Evolutionary conservation across 108 stramenopile genomes (phyloP).

Genomic region (Aurantiochytrium sp.): DNA sequence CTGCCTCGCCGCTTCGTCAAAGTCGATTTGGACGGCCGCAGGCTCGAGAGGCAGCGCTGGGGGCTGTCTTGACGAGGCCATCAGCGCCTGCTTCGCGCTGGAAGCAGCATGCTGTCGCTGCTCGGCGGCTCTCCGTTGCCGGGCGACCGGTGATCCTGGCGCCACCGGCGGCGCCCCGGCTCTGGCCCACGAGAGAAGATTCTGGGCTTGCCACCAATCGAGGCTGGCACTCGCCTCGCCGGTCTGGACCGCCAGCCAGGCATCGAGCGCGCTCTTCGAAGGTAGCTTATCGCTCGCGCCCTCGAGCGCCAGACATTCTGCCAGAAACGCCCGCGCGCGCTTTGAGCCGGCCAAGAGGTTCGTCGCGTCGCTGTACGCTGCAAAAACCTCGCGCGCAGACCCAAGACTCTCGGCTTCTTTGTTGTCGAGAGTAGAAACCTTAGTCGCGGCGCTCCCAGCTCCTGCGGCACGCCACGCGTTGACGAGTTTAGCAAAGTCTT

Average conservation of each 20-base stretch:
- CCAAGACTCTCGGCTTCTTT: not conserved
- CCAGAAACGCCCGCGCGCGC: not conserved
- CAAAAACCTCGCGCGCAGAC: not conserved
- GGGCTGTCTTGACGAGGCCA: no score
- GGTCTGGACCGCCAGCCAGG: not conserved
- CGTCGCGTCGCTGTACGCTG: not conserved
- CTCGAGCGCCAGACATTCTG: not conserved
- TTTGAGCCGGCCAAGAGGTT: not conserved
- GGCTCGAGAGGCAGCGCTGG: no score
- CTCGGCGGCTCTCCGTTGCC: no score
- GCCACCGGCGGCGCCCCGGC: not conserved
- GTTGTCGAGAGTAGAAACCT: not conserved
- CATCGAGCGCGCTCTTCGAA: not conserved
- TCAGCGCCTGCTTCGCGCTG: no score
- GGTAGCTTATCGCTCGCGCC: not conserved
- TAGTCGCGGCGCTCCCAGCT: no score
- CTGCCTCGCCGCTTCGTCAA: not conserved
- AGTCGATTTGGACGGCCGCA: not conserved
- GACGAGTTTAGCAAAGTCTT: not conserved
- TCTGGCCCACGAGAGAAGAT: not conserved
- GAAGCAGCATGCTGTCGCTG: no score
- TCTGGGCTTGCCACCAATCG: not conserved
- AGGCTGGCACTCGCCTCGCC: not conserved
- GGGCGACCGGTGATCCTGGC: not conserved
- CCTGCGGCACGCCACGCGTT: no score